These are phyloP conservation scores for Cadophora sp. DNA, from an alignment of 2,329 filamentous ascomycete genomes.

Conservation along the genomic window DNA sequence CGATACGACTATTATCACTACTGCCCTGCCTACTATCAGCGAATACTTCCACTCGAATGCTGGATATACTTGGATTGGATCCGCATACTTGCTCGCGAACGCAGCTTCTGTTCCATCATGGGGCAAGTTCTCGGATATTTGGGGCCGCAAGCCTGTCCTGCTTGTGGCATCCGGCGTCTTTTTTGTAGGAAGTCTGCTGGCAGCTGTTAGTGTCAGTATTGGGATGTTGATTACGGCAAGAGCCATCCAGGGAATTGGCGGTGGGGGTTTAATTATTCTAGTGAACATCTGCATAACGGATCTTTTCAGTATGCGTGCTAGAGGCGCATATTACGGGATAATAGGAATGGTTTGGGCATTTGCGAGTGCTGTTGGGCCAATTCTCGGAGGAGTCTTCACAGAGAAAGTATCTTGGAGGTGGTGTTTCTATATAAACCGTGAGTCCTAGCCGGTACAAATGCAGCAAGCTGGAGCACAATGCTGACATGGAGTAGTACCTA, in stretches of 20 bases:
- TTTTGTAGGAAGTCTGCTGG: slow-evolving; percentile 58
- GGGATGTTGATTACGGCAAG: slow-evolving; percentile 53
- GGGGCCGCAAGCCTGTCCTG: slow-evolving; percentile 61
- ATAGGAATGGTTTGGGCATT: slow-evolving; percentile 69
- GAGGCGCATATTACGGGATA: slow-evolving; percentile 64
- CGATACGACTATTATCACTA: slow-evolving; percentile 62
- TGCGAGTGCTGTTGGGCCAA: slow-evolving; percentile 69
- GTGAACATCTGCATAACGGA: slow-evolving; percentile 62
- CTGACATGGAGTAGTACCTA: slow-evolving; percentile 32
- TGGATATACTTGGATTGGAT: slow-evolving; percentile 78
- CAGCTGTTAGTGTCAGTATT: slow-evolving; percentile 55
- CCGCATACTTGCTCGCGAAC: slow-evolving; percentile 73
- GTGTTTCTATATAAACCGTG: slow-evolving; percentile 52
- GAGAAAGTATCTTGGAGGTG: slow-evolving; percentile 65
- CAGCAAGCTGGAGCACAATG: background rate
- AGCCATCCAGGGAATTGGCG: slow-evolving; percentile 57
- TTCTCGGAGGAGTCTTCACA: slow-evolving; percentile 71
- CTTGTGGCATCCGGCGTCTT: slow-evolving; percentile 57
- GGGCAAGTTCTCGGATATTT: slow-evolving; percentile 68
- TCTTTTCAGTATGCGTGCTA: slow-evolving; percentile 55
- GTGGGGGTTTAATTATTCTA: slow-evolving; percentile 58
- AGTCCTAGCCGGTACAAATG: slow-evolving; percentile 23
- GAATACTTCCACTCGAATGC: slow-evolving; percentile 56
- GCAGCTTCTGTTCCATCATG: slow-evolving; percentile 70
- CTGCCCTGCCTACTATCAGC: slow-evolving; percentile 65